Base-by-base conservation (phyloP, 2,329 filamentous ascomycete species). In the Colletotrichum eleusines region DNA sequence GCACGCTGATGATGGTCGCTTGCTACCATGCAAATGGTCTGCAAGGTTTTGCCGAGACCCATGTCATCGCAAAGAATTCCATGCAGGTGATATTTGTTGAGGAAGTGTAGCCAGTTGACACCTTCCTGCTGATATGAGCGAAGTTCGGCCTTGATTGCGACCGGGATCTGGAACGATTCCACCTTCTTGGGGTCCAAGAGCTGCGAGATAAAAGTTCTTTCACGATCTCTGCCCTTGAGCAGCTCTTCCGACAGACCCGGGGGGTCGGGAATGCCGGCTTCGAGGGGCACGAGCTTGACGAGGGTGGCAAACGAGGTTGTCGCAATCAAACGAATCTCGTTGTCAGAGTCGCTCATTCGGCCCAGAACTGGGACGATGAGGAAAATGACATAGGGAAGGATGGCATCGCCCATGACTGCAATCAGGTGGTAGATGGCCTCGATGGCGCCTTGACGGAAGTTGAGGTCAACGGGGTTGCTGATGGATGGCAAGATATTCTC, bases 31-130 rank as follows among this genome's bases (percentile, higher is more conserved):
- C 96, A 99, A 28, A 99, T 89, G 0, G 97, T 99, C 80, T 99
- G 96, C 14, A 99, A 84, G 1, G 96, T 99, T 84, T 99, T 99
- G 60, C 96, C 96, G 35, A 99, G 92, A 77, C 96, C 96, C 96
- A 99, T 99, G 80, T 99, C 96, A 77, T 99, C 96, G 79, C 96
- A 99, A 71, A 99, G 93, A 80, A 99, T 98, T 59, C 96, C 96
- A 76, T 99, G 97, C 1, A 99, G 89, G 77, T 99, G 95, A 79
- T 98, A 99, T 69, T 95, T 95, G 80, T 99, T 99, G 75, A 99
- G 90, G 83, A 99, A 99, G 67, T 97, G 91, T 62, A 99, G 89
- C 96, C 96, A 99, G 79, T 99, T 99, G 78, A 99, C 95, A 79
- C 96, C 96, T 64, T 99, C 96, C 81, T 99, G 96, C 80, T 99